Evolutionary conservation across 768 basidiomycete species (phyloP).

Genomic region (Termitomyces heimii): DNA sequence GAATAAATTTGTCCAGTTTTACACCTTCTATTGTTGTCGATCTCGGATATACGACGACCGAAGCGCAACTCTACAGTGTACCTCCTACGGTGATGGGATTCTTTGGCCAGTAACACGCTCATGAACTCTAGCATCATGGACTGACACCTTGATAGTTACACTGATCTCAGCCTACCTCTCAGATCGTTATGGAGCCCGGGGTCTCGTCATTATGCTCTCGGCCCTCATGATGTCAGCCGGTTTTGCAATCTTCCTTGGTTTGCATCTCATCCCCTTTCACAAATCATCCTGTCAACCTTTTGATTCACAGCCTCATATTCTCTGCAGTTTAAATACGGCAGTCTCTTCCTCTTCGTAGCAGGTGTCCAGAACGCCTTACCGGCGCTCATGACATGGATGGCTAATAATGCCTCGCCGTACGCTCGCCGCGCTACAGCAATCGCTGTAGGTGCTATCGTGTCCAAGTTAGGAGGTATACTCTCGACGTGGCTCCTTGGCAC

Average conservation of each 20-base stretch:
- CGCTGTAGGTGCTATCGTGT: slow-evolving; percentile 52
- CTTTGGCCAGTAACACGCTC: slow-evolving; percentile 26
- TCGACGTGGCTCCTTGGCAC: slow-evolving; percentile 54
- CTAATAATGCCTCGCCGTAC: slow-evolving; percentile 56
- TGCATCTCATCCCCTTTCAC: slow-evolving; percentile 3
- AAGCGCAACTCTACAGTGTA: slow-evolving; percentile 59
- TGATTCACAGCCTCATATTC: neutral
- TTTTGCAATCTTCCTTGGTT: slow-evolving; percentile 51
- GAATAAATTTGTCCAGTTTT: slow-evolving; percentile 40
- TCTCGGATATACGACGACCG: slow-evolving; percentile 49
- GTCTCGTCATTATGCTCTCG: slow-evolving; percentile 36
- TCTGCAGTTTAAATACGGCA: slow-evolving; percentile 39
- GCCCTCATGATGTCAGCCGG: slow-evolving; percentile 41
- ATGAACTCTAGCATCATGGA: neutral
- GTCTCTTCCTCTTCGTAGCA: slow-evolving; percentile 48
- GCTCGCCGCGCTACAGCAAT: slow-evolving; percentile 51
- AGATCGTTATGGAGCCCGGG: slow-evolving; percentile 47
- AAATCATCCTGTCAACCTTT: neutral
- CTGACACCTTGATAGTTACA: slow-evolving; percentile 17
- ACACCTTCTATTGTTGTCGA: slow-evolving; percentile 64
- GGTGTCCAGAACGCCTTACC: slow-evolving; percentile 48
- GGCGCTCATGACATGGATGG: slow-evolving; percentile 49
- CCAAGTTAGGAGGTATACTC: slow-evolving; percentile 55
- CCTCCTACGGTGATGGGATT: slow-evolving; percentile 50
- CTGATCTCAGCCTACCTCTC: slow-evolving; percentile 40